Evolutionary conservation across 78 protist genomes (phyloP), one percentile per base, ranked within the genome.

Genomic region (Pigoraptor vietnamica): DNA sequence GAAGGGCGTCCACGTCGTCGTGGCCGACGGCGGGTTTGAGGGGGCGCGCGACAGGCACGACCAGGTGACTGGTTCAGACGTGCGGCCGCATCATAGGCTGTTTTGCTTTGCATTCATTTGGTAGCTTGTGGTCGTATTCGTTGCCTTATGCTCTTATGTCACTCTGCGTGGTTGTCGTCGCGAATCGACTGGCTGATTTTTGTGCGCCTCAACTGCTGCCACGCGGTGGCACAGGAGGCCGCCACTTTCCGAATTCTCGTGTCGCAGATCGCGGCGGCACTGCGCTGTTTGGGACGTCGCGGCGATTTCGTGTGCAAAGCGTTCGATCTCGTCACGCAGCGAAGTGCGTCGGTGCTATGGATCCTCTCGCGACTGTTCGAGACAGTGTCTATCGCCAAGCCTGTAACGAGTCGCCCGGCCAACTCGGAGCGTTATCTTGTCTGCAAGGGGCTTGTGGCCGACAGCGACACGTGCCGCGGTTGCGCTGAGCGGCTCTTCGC

Each of bases 221-320:
- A n/a, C n/a, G n/a, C n/a, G n/a, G n/a, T n/a, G n/a, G 34, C 84
- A 25, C 84, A 79, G 32, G 84, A 14, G 32, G 84, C 23, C 32
- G 84, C 84, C 32, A 79, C 84, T 25, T 25, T 79, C 10, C 84
- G 34, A 21, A 56, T 89, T 38, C 81, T 89, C 37, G 40, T 14
- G 23, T 2, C 35, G 24, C 56, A 40, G 90, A 32, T 87, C 6
- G 6, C 67, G 29, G 32, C 84, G 23, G 84, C 34, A 21, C 84
- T 79, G 6, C 34, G 21, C 84, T 14, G 21, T 25, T 19, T 79
- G 23, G 84, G 35, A 23, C 0, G 37, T 25, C 96, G 97, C 55
- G 99, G 99, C 36, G 87, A 89, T 39, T 97, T 97, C 55, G 95
- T 97, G 90, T 96, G 97, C 92, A 98, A 98, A 89, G 87, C 97